Percentiles rank a stretch among this genome's conserved stretches.
Evolutionary conservation across 1,139 yeast genomes (phyloP).

Genomic region (Sugiyamaella novakii): DNA sequence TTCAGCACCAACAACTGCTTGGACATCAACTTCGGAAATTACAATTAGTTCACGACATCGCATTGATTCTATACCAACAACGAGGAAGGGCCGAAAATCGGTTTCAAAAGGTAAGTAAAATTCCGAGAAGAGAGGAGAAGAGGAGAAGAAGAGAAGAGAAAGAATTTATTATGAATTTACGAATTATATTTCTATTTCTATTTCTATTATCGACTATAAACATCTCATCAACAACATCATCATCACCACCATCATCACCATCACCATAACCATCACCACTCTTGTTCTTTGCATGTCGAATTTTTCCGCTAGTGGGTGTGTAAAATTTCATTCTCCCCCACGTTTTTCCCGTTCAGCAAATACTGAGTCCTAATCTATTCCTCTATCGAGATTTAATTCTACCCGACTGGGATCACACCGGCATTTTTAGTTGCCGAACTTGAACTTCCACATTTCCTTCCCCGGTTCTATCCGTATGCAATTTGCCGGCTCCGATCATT

Average conservation of each 20-base stretch:
- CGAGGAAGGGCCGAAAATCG: slow-evolving; percentile 22
- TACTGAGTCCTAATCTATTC: background rate
- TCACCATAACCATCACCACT: background rate
- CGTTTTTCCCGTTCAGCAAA: background rate
- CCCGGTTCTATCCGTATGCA: background rate
- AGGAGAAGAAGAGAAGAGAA: background rate
- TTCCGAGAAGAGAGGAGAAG: background rate
- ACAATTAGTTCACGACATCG: slow-evolving; percentile 15
- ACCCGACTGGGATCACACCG: background rate
- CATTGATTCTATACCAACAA: slow-evolving; percentile 13
- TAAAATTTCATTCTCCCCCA: background rate
- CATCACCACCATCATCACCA: background rate
- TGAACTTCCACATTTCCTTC: too few species aligned
- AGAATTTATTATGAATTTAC: background rate
- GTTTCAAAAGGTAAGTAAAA: slow-evolving; percentile 19
- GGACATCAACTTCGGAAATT: slow-evolving; percentile 15
- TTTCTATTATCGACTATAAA: too few species aligned
- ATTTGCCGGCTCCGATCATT: too few species aligned
- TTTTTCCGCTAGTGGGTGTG: slow-evolving; percentile 3
- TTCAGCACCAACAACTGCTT: slow-evolving; percentile 16
- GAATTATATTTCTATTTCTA: too few species aligned
- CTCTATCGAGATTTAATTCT: slow-evolving; percentile 2
- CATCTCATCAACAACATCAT: background rate
- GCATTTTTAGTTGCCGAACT: background rate
- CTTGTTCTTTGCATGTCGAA: background rate